A percentile compares a stretch with the other conserved stretches of the same genome.
Conservation (phyloP, 23 red algal genomes). For the Gracilaria gracilis region DNA sequence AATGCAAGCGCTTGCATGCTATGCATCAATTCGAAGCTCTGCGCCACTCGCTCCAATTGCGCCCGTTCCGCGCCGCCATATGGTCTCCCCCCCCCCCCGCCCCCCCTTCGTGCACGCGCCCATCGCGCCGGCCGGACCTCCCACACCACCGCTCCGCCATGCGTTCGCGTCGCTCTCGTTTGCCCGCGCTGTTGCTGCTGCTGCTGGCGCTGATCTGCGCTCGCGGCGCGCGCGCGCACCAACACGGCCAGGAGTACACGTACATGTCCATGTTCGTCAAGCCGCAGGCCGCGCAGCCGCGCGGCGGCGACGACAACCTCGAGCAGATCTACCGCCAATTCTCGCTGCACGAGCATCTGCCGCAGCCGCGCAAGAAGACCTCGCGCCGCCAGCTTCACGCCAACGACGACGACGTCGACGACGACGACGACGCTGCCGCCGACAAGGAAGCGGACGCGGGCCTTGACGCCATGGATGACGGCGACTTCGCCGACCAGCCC, state of each 20-base stretch:
- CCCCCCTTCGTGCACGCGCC: too few relatives aligned
- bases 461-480: constrained; percentile 21
- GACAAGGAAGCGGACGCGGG: background rate
- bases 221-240: background rate
- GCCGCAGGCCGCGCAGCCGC: background rate
- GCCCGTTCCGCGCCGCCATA: too few relatives aligned
- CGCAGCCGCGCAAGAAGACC: background rate
- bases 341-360: background rate
- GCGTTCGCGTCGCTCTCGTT: too few relatives aligned
- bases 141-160: too few relatives aligned
- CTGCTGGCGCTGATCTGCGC: background rate
- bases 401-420: background rate
- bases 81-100: too few relatives aligned
- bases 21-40: background rate
- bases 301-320: constrained; percentile 19
- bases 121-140: too few relatives aligned
- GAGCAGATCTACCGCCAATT: constrained; percentile 36
- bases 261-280: constrained; percentile 54
- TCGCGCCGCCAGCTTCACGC: background rate
- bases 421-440: background rate
- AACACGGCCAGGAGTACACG: constrained; percentile 35
- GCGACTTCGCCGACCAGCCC: background rate
- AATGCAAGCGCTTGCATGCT: background rate
- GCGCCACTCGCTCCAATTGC: background rate
- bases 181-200: background rate